Conservation (phyloP, 352 stramenopile genomes). For the Phytophthora pistaciae region DNA sequence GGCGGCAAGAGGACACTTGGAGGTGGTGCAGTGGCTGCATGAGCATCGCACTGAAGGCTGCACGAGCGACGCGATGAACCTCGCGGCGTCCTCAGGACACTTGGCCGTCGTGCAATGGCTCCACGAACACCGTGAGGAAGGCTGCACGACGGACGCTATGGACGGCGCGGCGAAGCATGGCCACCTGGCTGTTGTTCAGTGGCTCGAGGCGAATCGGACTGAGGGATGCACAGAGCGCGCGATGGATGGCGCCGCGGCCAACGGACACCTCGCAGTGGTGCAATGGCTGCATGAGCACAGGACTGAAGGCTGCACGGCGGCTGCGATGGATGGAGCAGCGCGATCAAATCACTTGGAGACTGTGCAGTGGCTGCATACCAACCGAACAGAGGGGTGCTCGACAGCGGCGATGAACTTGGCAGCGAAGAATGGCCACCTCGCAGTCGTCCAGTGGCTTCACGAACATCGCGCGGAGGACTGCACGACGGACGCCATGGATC, state of each 20-base stretch:
- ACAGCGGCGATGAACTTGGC: slow-evolving; percentile 33
- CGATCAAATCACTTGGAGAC: slow-evolving; percentile 22
- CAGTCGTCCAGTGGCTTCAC: slow-evolving; percentile 28
- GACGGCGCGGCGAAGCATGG: slow-evolving; percentile 31
- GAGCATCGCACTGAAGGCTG: slow-evolving; percentile 26
- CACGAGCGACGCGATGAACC: slow-evolving; percentile 31
- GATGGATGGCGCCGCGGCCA: slow-evolving; percentile 38
- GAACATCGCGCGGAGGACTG: slow-evolving; percentile 25
- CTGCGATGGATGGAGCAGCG: slow-evolving; percentile 35
- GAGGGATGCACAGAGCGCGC: slow-evolving; percentile 37
- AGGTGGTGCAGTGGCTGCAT: slow-evolving; percentile 45
- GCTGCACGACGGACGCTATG: slow-evolving; percentile 30
- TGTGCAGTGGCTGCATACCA: slow-evolving; percentile 23
- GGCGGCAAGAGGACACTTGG: slow-evolving; percentile 54
- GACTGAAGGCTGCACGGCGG: slow-evolving; percentile 26
- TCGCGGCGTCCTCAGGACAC: slow-evolving; percentile 26
- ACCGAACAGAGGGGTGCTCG: slow-evolving; percentile 20
- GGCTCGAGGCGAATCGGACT: slow-evolving; percentile 26
- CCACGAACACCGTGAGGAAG: slow-evolving; percentile 24
- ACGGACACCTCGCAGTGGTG: slow-evolving; percentile 25
- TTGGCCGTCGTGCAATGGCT: slow-evolving; percentile 32
- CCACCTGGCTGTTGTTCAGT: slow-evolving; percentile 27
- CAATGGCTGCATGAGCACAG: slow-evolving; percentile 24
- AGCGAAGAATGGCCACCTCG: slow-evolving; percentile 28
- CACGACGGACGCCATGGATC: slow-evolving; percentile 30